Evolutionary conservation across 2,329 filamentous ascomycete species (phyloP).

Genomic region (Ceratocystis cacaofunesta): DNA sequence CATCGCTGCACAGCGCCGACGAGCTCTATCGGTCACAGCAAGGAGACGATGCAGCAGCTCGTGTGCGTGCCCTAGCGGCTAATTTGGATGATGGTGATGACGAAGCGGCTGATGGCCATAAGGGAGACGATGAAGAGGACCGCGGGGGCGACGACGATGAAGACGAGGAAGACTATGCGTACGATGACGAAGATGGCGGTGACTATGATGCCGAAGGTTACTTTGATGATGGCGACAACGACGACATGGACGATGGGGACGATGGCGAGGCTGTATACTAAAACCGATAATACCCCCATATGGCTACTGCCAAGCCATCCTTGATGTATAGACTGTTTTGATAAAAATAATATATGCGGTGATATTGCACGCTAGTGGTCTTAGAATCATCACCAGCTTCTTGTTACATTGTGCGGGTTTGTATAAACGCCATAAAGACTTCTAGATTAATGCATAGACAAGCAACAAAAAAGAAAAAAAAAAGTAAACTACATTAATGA

Average conservation of each 20-base stretch:
- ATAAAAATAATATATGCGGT: background rate
- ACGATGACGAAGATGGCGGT: constrained; percentile 44
- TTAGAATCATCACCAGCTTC: background rate
- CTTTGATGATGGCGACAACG: constrained; percentile 44
- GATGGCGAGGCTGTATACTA: constrained; percentile 17
- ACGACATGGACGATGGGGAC: constrained; percentile 37
- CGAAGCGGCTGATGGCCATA: constrained; percentile 30
- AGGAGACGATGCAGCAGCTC: constrained; percentile 22
- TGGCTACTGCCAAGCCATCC: background rate
- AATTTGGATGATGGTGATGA: constrained; percentile 33
- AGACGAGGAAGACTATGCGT: constrained; percentile 32
- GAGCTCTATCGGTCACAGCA: constrained; percentile 33
- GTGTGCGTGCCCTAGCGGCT: constrained; percentile 22
- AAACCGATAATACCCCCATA: background rate
- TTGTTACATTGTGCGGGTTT: background rate
- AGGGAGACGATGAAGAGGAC: constrained; percentile 33
- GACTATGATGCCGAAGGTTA: constrained; percentile 48
- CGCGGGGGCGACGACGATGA: constrained; percentile 28
- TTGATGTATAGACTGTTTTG: background rate
- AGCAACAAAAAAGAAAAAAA: background rate
- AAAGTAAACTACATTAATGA: background rate
- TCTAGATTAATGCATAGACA: background rate
- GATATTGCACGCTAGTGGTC: background rate
- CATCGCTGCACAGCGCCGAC: constrained; percentile 34
- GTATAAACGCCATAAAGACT: background rate